Evolutionary conservation across 1,284 basidiomycete genomes (phyloP).

Genomic region (Ganoderma meredithae): DNA sequence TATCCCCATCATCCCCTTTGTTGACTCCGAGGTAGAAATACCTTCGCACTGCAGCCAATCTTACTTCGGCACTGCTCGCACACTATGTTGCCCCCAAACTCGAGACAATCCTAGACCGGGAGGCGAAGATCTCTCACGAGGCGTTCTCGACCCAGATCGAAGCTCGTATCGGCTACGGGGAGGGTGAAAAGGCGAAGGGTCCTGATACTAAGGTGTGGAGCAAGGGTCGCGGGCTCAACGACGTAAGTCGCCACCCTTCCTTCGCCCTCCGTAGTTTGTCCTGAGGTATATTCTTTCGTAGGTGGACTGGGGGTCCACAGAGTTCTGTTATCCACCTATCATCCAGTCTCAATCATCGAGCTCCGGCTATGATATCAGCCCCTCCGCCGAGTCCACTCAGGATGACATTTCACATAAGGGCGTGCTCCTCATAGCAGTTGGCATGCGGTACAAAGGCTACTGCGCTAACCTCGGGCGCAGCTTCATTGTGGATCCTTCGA

Average conservation of each 20-base stretch:
- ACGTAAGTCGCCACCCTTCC: constrained; percentile 56
- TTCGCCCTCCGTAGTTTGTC: background rate
- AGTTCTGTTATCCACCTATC: constrained; percentile 96
- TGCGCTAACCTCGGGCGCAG: constrained; percentile 93
- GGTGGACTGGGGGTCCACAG: constrained; percentile 89
- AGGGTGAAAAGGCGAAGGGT: constrained; percentile 76
- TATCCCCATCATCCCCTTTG: too few species aligned
- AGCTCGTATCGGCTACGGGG: constrained; percentile 85
- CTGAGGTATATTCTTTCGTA: constrained; percentile 39
- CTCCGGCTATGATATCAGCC: constrained; percentile 87
- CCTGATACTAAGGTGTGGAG: constrained; percentile 92
- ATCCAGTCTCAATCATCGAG: constrained; percentile 90
- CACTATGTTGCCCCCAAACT: constrained; percentile 91
- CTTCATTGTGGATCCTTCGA: constrained; percentile 93
- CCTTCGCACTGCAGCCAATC: constrained; percentile 74
- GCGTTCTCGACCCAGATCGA: constrained; percentile 87
- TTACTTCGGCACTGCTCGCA: constrained; percentile 88
- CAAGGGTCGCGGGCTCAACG: constrained; percentile 76
- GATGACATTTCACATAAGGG: constrained; percentile 91
- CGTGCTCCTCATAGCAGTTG: constrained; percentile 88
- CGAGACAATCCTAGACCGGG: constrained; percentile 90
- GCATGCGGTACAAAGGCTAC: constrained; percentile 93
- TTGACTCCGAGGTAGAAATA: constrained; percentile 63
- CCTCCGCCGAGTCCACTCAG: constrained; percentile 85
- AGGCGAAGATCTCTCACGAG: constrained; percentile 91